Evolutionary conservation across 2,329 filamentous ascomycete species (phyloP).

Genomic region (Cordyceps javanica): DNA sequence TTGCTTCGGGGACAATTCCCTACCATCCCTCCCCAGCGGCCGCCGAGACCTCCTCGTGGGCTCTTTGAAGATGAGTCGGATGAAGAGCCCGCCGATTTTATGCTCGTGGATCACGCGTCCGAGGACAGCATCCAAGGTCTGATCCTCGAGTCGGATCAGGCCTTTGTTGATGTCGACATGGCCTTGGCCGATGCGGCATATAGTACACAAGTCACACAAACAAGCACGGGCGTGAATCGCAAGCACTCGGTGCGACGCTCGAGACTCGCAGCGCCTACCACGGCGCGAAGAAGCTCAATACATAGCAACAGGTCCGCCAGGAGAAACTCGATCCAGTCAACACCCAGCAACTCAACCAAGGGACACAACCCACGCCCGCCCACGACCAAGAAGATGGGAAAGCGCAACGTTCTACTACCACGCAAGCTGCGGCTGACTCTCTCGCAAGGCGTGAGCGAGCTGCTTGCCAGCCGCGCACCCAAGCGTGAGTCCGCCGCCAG

Average conservation of each 20-base stretch:
- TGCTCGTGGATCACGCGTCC: background rate
- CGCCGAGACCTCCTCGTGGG: conserved; percentile 7
- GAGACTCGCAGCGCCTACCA: background rate
- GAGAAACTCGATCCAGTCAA: background rate
- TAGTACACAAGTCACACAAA: conserved; percentile 15
- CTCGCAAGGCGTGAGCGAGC: conserved; percentile 50
- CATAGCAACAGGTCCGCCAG: background rate
- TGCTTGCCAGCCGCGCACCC: conserved; percentile 50
- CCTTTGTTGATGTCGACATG: conserved; percentile 40
- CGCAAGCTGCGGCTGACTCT: conserved; percentile 40
- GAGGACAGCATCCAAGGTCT: conserved; percentile 36
- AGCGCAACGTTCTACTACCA: conserved; percentile 6
- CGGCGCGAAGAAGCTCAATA: background rate
- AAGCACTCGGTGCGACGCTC: background rate
- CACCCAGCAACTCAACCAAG: background rate
- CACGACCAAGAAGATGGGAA: conserved; percentile 11
- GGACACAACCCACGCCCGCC: background rate
- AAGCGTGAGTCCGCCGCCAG: conserved; percentile 28
- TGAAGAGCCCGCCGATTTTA: background rate
- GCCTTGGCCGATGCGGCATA: conserved; percentile 31
- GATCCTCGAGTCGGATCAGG: conserved; percentile 43
- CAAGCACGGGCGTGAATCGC: background rate
- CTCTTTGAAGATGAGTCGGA: conserved; percentile 9
- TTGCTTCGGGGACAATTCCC: background rate
- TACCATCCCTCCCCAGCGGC: conserved; percentile 2